Percentiles rank a stretch among this genome's conserved stretches.
phyloP scores from a whole-genome alignment of 108 stramenopile genomes.

The Cyclotella distinguenda region DNA sequence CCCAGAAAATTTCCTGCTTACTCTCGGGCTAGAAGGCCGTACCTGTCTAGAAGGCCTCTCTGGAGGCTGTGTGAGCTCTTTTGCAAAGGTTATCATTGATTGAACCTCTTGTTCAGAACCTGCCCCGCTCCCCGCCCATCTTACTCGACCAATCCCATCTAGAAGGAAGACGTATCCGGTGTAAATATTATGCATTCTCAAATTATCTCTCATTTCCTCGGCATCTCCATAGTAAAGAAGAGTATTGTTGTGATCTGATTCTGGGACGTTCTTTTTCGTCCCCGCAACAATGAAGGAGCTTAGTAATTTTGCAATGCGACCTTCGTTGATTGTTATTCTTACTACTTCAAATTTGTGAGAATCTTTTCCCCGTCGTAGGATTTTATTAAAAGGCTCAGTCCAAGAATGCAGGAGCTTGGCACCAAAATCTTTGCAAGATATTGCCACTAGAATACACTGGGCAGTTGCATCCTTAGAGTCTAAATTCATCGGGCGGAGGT shows the following conservation, averaged over 20 bases:
- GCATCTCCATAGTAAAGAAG: slow-evolving; percentile 76
- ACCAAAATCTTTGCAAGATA: slow-evolving; percentile 78
- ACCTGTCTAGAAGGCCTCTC: background rate
- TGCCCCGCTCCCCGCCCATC: slow-evolving; percentile 77
- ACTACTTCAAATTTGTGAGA: slow-evolving; percentile 32
- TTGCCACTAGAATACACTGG: slow-evolving; percentile 70
- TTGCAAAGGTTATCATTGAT: slow-evolving; percentile 54
- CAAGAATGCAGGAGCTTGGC: slow-evolving; percentile 67
- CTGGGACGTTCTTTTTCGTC: slow-evolving; percentile 60
- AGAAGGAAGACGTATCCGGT: slow-evolving; percentile 76
- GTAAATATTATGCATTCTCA: slow-evolving; percentile 86
- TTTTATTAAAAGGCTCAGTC: slow-evolving; percentile 67
- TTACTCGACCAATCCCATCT: slow-evolving; percentile 76
- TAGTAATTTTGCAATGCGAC: slow-evolving; percentile 50
- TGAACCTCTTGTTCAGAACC: slow-evolving; percentile 63
- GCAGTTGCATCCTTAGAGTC: slow-evolving; percentile 43
- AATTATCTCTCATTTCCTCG: slow-evolving; percentile 62
- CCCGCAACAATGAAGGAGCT: slow-evolving; percentile 46
- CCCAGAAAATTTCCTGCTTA: slow-evolving; percentile 32
- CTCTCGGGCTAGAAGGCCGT: slow-evolving; percentile 11
- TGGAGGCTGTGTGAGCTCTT: slow-evolving; percentile 43
- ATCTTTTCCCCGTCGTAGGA: slow-evolving; percentile 41
- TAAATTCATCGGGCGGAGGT: no score
- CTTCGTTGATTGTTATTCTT: slow-evolving; percentile 58
- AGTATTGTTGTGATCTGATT: slow-evolving; percentile 57